phyloP scores from a whole-genome alignment of 768 basidiomycete species.

The Hygrophoropsis aurantiaca region DNA sequence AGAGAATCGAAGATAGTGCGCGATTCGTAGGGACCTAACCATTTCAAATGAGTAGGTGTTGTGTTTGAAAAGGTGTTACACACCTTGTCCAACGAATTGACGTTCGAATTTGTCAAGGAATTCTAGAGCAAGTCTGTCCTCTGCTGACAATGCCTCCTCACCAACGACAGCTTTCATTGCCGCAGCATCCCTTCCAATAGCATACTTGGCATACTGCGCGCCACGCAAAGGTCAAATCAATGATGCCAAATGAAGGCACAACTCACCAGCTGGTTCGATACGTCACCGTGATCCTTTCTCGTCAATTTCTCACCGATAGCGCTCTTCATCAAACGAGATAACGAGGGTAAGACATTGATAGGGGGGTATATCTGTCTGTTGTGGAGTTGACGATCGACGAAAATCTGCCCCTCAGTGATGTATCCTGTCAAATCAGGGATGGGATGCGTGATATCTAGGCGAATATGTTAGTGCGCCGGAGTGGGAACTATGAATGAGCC shows the following conservation, averaged over 20 bases:
- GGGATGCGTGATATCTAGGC: slow-evolving; percentile 97
- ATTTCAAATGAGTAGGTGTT: slow-evolving; percentile 8
- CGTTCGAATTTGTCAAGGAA: slow-evolving; percentile 98
- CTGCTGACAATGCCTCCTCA: slow-evolving; percentile 91
- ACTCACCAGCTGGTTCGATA: slow-evolving; percentile 95
- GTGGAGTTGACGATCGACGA: slow-evolving; percentile 94
- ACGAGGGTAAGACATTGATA: slow-evolving; percentile 97
- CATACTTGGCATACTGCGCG: slow-evolving; percentile 92
- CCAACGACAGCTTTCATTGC: slow-evolving; percentile 99
- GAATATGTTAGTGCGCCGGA: slow-evolving; percentile 22
- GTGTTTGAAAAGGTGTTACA: slow-evolving; percentile 15
- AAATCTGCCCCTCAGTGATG: slow-evolving; percentile 99
- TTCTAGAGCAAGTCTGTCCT: slow-evolving; percentile 96
- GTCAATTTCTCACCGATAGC: slow-evolving; percentile 98
- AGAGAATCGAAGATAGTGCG: slow-evolving; percentile 96
- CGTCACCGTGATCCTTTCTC: slow-evolving; percentile 97
- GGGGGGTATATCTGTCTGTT: slow-evolving; percentile 98
- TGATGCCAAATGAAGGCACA: slow-evolving; percentile 21
- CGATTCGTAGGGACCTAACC: slow-evolving; percentile 85
- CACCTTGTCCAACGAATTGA: slow-evolving; percentile 96
- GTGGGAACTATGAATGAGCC: slow-evolving; percentile 16
- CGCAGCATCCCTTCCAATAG: slow-evolving; percentile 94
- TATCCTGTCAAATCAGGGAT: slow-evolving; percentile 99
- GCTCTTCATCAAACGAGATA: slow-evolving; percentile 99
- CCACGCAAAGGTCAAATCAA: slow-evolving; percentile 14